Conservation (phyloP, 2,329 filamentous ascomycete species). For the Fonsecaea monophora region DNA sequence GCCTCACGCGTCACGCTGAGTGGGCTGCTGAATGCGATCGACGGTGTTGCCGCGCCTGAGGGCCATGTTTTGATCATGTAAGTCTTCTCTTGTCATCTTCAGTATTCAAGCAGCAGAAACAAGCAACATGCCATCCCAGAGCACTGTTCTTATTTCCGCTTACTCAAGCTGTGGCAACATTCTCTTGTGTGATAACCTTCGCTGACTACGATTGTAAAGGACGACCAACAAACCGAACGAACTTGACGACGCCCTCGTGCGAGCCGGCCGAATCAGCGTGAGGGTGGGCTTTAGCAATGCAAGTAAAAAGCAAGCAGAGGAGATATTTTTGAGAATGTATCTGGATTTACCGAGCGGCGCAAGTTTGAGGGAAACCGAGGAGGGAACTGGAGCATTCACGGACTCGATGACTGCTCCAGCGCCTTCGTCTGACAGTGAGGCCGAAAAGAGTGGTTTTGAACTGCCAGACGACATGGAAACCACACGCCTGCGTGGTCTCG, state of each 20-base stretch:
- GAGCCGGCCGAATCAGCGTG: constrained; percentile 75
- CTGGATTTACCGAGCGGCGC: constrained; percentile 30
- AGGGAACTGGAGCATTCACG: constrained; percentile 2
- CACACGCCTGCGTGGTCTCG: constrained; percentile 47
- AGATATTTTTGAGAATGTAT: constrained; percentile 45
- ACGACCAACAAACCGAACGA: constrained; percentile 78
- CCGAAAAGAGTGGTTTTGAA: neutral
- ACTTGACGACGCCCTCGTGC: constrained; percentile 75
- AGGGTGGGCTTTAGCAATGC: constrained; percentile 65
- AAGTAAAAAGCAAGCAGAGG: constrained; percentile 40
- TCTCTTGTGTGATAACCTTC: neutral
- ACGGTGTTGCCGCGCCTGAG: constrained; percentile 80
- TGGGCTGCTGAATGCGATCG: constrained; percentile 81
- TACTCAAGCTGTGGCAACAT: neutral
- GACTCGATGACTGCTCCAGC: neutral
- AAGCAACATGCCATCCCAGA: neutral
- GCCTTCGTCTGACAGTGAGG: neutral
- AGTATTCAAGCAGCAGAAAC: neutral
- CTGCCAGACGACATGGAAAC: constrained; percentile 6
- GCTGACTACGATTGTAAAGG: neutral
- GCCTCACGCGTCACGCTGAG: constrained; percentile 68
- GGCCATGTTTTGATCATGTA: constrained; percentile 78
- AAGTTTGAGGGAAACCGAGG: constrained; percentile 8
- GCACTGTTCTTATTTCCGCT: neutral
- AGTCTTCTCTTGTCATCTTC: neutral